Evolutionary conservation across 495 filamentous ascomycete species (phyloP), one percentile per base, ranked within the genome.

Genomic region (Podospora australis): DNA sequence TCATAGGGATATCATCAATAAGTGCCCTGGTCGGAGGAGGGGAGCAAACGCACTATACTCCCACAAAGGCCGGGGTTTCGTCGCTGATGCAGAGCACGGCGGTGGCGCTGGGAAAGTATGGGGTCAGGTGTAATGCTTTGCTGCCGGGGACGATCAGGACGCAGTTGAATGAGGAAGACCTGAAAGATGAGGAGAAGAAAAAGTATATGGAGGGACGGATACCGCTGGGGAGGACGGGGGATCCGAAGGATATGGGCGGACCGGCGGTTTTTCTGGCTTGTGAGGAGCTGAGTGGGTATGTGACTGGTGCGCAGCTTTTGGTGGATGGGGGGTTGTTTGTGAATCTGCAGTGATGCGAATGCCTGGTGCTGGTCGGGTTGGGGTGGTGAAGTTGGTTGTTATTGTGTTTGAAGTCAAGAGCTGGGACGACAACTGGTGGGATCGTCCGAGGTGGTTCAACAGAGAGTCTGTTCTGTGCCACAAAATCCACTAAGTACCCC

Each of bases 191-290:
- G 19, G 74, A 56, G 48, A 96, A 96, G 79, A 70, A 82, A 54
- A 63, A 48, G 59, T 92, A 94, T 67, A 92, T 90, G 84, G 88
- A 95, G 66, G 81, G 78, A 1, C 65, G 90, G 28, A 90, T 94
- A 53, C 89, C 89, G 49, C 62, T 95, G 38, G 88, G 89, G 0
- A 72, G 87, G 56, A 79, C 81, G 29, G 87, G 87, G 0, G 71
- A 74, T 56, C 77, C 84, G 21, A 55, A 53, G 30, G 87, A 95
- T 72, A 57, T 94, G 64, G 86, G 77, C 1, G 87, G 87, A 2
- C 90, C 87, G 6, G 90, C 90, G 20, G 86, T 96, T 28, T 95
- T 94, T 66, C 68, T 95, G 65, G 90, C 84, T 0, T 83, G 84
- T 59, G 87, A 88, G 17, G 72, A 79, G 64, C 64, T 89, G 69